Percentiles rank a stretch among this genome's conserved stretches.
Conservation (phyloP, 163 green algal genomes). For the Scenedesmus sp. region DNA sequence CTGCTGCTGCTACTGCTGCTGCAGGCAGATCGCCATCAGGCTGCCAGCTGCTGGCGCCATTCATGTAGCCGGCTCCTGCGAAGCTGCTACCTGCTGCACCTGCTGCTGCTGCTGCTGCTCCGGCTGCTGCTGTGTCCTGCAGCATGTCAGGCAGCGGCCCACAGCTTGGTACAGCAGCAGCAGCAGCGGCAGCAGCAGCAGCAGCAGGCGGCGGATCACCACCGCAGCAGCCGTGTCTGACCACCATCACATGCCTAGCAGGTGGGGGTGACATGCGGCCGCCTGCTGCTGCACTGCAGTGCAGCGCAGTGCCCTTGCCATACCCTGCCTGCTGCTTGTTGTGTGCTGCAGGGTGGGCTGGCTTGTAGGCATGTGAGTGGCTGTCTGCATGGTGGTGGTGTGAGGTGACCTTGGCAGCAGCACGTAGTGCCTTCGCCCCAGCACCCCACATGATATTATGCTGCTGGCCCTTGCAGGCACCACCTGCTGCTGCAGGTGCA, state of each 20-base stretch:
- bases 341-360: background rate
- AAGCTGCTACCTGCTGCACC: background rate
- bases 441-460: slow-evolving; percentile 20
- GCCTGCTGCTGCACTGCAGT: background rate
- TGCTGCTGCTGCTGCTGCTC: background rate
- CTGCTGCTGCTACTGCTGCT: background rate
- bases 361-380: background rate
- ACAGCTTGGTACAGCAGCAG: background rate
- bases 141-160: background rate
- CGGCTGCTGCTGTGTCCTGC: background rate
- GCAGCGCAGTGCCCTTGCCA: background rate
- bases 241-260: background rate
- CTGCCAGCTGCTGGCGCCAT: background rate
- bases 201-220: background rate
- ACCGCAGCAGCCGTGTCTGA: background rate
- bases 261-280: background rate
- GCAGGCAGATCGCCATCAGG: background rate
- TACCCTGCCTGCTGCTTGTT: background rate
- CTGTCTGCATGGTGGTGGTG: background rate
- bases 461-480: background rate
- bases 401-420: background rate
- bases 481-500: background rate
- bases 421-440: slow-evolving; percentile 1
- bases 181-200: background rate
- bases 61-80: background rate